These are phyloP conservation scores for Crotalaria pallida DNA, from an alignment of 306 rosid species.

Conservation along the genomic window DNA sequence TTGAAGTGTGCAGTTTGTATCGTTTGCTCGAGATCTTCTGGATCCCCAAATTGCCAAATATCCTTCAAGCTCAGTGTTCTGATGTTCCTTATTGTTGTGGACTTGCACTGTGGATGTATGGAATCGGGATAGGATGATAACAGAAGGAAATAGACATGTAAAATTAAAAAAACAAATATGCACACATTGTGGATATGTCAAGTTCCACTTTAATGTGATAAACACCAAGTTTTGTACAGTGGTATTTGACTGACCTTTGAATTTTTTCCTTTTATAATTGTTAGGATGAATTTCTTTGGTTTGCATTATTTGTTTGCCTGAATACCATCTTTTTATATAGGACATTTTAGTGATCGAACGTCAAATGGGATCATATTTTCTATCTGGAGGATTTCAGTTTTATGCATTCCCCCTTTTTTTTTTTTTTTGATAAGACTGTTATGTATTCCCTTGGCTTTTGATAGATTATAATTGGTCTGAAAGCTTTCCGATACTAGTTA, in stretches of 20 bases:
- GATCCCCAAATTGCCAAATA: not conserved
- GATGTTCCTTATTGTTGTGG: not conserved
- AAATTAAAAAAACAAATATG: not conserved
- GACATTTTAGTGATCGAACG: not conserved
- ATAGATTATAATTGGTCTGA: not conserved
- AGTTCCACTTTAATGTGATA: slow-evolving; percentile 3
- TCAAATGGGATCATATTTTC: not conserved
- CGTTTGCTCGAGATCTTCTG: slow-evolving; percentile 7
- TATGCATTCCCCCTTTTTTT: no score
- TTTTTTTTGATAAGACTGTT: no score
- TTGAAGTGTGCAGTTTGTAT: not conserved
- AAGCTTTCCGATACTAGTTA: not conserved
- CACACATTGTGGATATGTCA: slow-evolving; percentile 9
- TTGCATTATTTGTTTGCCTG: not conserved
- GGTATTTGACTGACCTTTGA: not conserved
- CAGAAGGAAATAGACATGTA: slow-evolving; percentile 8
- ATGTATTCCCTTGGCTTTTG: not conserved
- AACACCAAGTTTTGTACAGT: not conserved
- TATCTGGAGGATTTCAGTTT: not conserved
- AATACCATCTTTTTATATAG: not conserved
- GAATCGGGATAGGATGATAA: slow-evolving; percentile 11
- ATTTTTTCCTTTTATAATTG: not conserved
- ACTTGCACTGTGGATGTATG: slow-evolving; percentile 14
- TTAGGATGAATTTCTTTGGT: not conserved
- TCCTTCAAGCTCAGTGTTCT: slow-evolving; percentile 7